Evolutionary conservation across 495 filamentous ascomycete species (phyloP), one percentile per base, ranked within the genome.

Genomic region (Glarea lozoyensis): DNA sequence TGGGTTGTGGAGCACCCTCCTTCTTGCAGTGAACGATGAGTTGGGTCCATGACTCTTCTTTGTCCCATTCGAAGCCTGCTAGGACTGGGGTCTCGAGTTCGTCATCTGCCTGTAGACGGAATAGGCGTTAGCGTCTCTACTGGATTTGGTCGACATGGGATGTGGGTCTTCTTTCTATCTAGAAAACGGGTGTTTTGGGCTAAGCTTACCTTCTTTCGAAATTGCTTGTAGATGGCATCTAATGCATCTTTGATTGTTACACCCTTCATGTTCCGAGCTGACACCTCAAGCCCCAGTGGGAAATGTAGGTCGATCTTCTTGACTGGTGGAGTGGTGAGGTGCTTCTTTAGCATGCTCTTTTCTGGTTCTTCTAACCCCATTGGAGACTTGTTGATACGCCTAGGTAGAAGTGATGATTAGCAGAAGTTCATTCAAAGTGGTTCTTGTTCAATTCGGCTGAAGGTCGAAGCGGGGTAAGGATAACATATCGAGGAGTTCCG

Each of bases 181-280:
- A n/a, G n/a, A n/a, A 39, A 32, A 10, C 12, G 18, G 20, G 25
- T 33, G 40, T 35, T 16, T 31, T 13, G 17, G 34, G 24, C 34
- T 40, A 37, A 44, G 32, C 65, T 45, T 66, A 85, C 88, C 80
- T 87, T 79, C 78, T 94, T 95, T 73, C 89, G 90, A 72, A 81
- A 92, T 51, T 83, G 76, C 70, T 94, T 94, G 73, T 92, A 70
- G 68, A 95, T 94, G 52, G 84, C 88, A 61, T 94, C 87, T 58
- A 94, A 60, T 42, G 86, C 88, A 64, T 95, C 88, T 68, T 93
- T 94, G 70, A 95, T 86, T 29, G 88, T 95, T 49, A 95, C 87
- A 25, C 88, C 88, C 61, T 90, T 89, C 46, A 84, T 62, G 61
- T 95, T 95, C 49, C 88, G 75, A 50, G 88, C 88, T 29, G 85